These are phyloP conservation scores for Durio zibethinus DNA, from an alignment of 345 rosid species.

Conservation along the genomic window DNA sequence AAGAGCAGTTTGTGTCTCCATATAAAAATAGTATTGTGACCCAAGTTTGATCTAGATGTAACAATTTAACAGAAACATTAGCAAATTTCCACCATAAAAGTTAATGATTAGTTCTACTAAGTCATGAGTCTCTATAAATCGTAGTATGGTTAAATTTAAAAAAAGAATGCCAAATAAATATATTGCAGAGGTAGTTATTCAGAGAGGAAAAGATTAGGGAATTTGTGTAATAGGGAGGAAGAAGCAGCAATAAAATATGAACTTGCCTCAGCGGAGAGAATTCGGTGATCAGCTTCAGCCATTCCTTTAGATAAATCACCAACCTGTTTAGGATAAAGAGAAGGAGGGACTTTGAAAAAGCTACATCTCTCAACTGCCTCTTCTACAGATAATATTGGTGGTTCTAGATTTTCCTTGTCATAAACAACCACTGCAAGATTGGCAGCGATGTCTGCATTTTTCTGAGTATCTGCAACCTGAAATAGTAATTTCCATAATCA, in stretches of 20 bases:
- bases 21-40: constrained; percentile 84
- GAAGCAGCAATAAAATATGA: background rate
- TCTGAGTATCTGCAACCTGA: constrained; percentile 88
- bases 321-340: constrained; percentile 43
- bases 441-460: constrained; percentile 65
- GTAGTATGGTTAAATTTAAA: background rate
- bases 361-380: constrained; percentile 69
- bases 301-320: constrained; percentile 71
- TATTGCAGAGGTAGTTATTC: background rate
- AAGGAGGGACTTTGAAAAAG: constrained; percentile 56
- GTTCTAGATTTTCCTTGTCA: constrained; percentile 47
- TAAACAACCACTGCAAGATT: constrained; percentile 57
- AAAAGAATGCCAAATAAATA: background rate
- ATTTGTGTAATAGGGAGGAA: background rate
- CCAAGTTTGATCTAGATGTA: constrained; percentile 55
- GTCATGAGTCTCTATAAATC: background rate
- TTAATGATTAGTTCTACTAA: background rate
- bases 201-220: background rate
- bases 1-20: constrained; percentile 84
- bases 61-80: constrained; percentile 1
- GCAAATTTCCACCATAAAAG: background rate
- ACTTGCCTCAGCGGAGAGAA: constrained; percentile 59
- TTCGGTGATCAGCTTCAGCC: constrained; percentile 68
- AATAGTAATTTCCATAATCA: constrained; percentile 4
- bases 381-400: constrained; percentile 63